A percentile compares a stretch with the other conserved stretches of the same genome.
These are phyloP conservation scores for Metschnikowia similis DNA, from an alignment of 805 yeast genomes.

Conservation along the genomic window DNA sequence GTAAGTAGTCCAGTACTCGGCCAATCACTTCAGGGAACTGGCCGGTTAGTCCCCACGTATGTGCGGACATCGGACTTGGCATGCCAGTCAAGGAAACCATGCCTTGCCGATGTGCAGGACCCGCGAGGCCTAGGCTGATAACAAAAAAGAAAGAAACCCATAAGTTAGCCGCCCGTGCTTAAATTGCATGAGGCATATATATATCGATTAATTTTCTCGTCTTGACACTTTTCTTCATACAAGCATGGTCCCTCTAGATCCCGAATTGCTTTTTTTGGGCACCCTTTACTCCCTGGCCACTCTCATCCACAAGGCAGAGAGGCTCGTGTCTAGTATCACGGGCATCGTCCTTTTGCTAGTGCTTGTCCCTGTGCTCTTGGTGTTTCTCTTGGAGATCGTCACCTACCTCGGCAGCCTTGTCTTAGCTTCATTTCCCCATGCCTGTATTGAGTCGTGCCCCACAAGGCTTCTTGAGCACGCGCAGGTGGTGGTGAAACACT, in stretches of 20 bases:
- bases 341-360: background rate
- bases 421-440: background rate
- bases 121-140: constrained; percentile 1
- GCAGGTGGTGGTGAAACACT: background rate
- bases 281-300: background rate
- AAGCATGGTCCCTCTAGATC: background rate
- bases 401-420: constrained; percentile 1
- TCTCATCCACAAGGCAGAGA: background rate
- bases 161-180: background rate
- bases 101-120: background rate
- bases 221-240: background rate
- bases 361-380: background rate
- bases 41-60: no score
- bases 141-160: background rate
- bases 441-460: background rate
- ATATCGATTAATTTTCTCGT: background rate
- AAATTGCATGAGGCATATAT: background rate
- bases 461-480: background rate
- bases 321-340: background rate
- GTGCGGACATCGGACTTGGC: background rate
- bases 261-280: background rate
- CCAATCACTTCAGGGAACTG: no score
- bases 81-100: background rate
- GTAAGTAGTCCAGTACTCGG: no score
- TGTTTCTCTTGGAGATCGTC: background rate